phyloP scores from a whole-genome alignment of 768 basidiomycete genomes.

The Mycena alexandri region DNA sequence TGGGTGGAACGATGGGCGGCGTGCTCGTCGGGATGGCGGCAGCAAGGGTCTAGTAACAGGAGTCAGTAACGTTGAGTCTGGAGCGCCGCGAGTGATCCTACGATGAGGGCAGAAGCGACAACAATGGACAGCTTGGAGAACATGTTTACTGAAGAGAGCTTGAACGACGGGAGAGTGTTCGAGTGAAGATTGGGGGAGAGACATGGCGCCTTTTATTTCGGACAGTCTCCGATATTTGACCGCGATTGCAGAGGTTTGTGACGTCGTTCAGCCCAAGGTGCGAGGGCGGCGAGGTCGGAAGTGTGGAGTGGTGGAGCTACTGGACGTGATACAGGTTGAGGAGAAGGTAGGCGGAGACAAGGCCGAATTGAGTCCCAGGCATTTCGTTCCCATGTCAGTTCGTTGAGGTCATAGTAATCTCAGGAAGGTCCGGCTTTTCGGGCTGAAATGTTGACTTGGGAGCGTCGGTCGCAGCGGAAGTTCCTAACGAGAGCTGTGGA shows the following conservation, averaged over 20 bases:
- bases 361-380: too few relatives aligned
- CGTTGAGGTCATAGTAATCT: too few relatives aligned
- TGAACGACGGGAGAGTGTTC: conserved; percentile 28
- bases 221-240: neutral
- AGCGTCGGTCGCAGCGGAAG: too few relatives aligned
- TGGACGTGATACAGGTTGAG: neutral
- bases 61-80: neutral
- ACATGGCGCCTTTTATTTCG: conserved; percentile 6
- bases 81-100: neutral
- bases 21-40: conserved; percentile 27
- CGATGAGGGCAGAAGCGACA: conserved; percentile 19
- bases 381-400: too few relatives aligned
- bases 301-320: conserved; percentile 2
- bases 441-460: too few relatives aligned
- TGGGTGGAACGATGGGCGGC: conserved; percentile 21
- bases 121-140: conserved; percentile 29
- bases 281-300: neutral
- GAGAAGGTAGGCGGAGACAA: too few relatives aligned
- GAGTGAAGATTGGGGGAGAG: conserved; percentile 2
- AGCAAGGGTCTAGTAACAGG: conserved; percentile 29
- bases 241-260: neutral
- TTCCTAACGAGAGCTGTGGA: too few relatives aligned
- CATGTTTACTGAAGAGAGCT: conserved; percentile 25
- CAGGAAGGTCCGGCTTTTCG: too few relatives aligned
- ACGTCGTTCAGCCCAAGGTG: neutral